Percentiles rank a stretch among this genome's conserved stretches.
phyloP scores from a whole-genome alignment of 371 early-diverging fungal genomes.

The Syncephalastrum racemosum region DNA sequence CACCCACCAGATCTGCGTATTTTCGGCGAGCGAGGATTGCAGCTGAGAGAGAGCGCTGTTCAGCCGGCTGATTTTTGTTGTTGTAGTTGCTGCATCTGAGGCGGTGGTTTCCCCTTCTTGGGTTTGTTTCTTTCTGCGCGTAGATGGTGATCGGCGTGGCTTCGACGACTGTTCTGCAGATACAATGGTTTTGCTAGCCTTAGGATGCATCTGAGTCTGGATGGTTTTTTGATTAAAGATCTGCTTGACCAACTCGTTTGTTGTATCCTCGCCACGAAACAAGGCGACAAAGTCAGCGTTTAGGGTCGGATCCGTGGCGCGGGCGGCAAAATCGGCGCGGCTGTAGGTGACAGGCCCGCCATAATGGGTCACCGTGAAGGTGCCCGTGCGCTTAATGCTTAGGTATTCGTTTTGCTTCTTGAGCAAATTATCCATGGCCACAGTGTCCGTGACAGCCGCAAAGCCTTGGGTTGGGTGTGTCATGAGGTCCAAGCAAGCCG shows the following conservation, averaged over 20 bases:
- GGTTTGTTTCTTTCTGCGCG: conserved; percentile 12
- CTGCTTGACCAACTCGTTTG: conserved; percentile 35
- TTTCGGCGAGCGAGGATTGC: conserved; percentile 65
- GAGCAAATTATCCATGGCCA: conserved; percentile 21
- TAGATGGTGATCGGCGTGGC: conserved; percentile 43
- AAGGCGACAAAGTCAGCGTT: conserved; percentile 78
- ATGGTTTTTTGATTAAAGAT: conserved; percentile 39
- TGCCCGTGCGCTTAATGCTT: conserved; percentile 29
- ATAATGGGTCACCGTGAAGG: conserved; percentile 70
- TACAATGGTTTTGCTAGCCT: conserved; percentile 43
- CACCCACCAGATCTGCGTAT: conserved; percentile 83
- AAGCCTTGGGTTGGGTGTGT: conserved; percentile 20
- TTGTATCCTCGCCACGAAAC: conserved; percentile 47
- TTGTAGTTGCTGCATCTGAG: conserved; percentile 10
- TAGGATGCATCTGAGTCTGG: conserved; percentile 52
- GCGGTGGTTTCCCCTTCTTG: background rate
- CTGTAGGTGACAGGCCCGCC: conserved; percentile 70
- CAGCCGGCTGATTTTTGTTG: conserved; percentile 41
- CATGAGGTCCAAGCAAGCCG: conserved; percentile 23
- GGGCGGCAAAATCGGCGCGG: conserved; percentile 60
- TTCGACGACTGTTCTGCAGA: conserved; percentile 52
- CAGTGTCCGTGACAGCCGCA: conserved; percentile 3
- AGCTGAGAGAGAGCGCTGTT: conserved; percentile 62
- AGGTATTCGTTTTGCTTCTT: conserved; percentile 24
- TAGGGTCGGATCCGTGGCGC: conserved; percentile 57